Evolutionary conservation across 768 basidiomycete species (phyloP).

Genomic region (Erythrobasidium yunnanense): DNA sequence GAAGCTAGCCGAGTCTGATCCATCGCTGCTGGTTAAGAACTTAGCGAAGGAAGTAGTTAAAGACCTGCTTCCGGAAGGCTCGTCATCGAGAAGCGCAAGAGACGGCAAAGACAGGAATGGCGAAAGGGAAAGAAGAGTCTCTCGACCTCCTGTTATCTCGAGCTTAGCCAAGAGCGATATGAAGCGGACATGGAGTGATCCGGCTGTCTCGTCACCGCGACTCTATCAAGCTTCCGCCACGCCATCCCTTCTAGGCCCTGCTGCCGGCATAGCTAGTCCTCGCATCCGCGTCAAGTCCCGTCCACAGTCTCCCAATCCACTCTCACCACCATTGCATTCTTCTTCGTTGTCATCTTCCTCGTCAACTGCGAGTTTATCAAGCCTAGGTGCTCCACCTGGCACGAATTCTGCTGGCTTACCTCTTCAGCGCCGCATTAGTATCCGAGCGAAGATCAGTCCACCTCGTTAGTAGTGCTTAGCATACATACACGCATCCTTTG

Average conservation of each 20-base stretch:
- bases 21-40: slow-evolving; percentile 80
- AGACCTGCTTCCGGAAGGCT: slow-evolving; percentile 28
- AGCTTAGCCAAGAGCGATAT: too few species aligned
- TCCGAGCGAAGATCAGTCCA: slow-evolving; percentile 11
- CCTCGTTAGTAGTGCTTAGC: not conserved
- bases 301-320: slow-evolving; percentile 13
- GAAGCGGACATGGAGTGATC: not conserved
- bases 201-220: not conserved
- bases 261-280: too few species aligned
- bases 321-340: not conserved
- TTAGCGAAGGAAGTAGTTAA: slow-evolving; percentile 47
- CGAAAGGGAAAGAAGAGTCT: too few species aligned
- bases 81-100: too few species aligned
- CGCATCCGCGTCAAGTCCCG: not conserved
- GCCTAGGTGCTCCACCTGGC: not conserved
- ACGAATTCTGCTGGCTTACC: not conserved
- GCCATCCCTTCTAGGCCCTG: not conserved
- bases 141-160: too few species aligned
- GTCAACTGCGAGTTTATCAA: not conserved
- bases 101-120: too few species aligned
- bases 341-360: not conserved
- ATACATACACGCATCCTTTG: not conserved
- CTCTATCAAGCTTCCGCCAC: not conserved
- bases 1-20: slow-evolving; percentile 69
- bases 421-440: slow-evolving; percentile 10